Conservation (phyloP, 2,329 filamentous ascomycete genomes). For the Fusarium chaquense region DNA sequence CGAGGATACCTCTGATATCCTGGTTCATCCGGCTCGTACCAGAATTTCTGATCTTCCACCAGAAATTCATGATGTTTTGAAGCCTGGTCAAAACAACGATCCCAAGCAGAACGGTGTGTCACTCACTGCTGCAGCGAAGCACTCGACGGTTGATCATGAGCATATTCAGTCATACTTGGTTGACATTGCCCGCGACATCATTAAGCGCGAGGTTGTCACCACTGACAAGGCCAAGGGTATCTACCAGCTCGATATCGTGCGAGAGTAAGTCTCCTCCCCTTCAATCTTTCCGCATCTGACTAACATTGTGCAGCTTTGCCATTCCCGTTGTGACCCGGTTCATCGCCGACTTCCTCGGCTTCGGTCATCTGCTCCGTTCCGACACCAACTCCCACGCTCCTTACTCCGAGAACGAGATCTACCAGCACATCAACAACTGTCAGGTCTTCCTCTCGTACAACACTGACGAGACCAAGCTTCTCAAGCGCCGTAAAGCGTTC, state of each 20-base stretch:
- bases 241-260: conserved; percentile 35
- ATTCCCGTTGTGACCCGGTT: conserved; percentile 41
- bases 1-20: neutral
- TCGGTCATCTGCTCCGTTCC: conserved; percentile 23
- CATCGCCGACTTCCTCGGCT: conserved; percentile 43
- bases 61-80: conserved; percentile 1
- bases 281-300: neutral
- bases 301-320: conserved; percentile 20
- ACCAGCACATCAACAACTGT: conserved; percentile 46
- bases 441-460: conserved; percentile 43
- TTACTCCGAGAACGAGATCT: conserved; percentile 42
- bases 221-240: neutral
- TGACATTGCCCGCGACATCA: neutral
- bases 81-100: neutral
- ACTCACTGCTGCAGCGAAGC: neutral
- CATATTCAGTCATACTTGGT: conserved; percentile 1
- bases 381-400: conserved; percentile 7
- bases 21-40: conserved; percentile 9
- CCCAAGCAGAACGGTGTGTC: neutral
- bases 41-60: conserved; percentile 1
- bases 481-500: conserved; percentile 40
- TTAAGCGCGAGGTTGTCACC: conserved; percentile 5
- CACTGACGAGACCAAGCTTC: conserved; percentile 41
- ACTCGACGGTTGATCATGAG: neutral
- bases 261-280: conserved; percentile 11